phyloP scores from a whole-genome alignment of 2,329 filamentous ascomycete species.

The Colletotrichum aenigma region DNA sequence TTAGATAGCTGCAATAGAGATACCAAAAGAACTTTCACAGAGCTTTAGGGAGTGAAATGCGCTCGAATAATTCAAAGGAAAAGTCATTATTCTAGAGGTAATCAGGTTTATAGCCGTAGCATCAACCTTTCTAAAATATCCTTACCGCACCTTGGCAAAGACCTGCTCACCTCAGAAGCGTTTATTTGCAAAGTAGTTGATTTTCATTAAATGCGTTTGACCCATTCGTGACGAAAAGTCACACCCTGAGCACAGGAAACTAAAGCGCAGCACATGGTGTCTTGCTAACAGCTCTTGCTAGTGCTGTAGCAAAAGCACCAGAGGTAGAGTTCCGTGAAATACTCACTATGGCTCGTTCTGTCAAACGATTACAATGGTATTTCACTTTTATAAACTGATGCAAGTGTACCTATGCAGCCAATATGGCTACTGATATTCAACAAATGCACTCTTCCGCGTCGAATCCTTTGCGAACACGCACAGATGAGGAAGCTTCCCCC shows the following conservation, averaged over 20 bases:
- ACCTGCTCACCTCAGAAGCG: background rate
- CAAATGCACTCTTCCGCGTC: background rate
- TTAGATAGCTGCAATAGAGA: no score
- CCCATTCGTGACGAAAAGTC: background rate
- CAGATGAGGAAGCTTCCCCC: background rate
- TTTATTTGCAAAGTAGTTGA: background rate
- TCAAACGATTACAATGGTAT: fast-evolving
- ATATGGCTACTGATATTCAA: background rate
- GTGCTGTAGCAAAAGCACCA: background rate
- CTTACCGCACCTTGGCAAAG: background rate
- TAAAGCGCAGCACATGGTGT: background rate
- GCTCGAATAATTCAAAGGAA: background rate
- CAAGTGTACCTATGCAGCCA: background rate
- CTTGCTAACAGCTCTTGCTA: background rate
- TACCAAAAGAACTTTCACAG: no score
- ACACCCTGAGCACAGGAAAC: background rate
- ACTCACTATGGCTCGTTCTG: background rate
- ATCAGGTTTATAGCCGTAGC: background rate
- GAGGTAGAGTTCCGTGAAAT: background rate
- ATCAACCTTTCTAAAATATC: background rate
- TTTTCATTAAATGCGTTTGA: background rate
- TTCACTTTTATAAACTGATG: background rate
- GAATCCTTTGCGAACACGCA: background rate
- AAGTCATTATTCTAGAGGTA: background rate
- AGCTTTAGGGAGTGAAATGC: no score